A percentile compares a stretch with the other conserved stretches of the same genome.
Evolutionary conservation across 495 filamentous ascomycete species (phyloP).

Genomic region (Penicillium daleae): DNA sequence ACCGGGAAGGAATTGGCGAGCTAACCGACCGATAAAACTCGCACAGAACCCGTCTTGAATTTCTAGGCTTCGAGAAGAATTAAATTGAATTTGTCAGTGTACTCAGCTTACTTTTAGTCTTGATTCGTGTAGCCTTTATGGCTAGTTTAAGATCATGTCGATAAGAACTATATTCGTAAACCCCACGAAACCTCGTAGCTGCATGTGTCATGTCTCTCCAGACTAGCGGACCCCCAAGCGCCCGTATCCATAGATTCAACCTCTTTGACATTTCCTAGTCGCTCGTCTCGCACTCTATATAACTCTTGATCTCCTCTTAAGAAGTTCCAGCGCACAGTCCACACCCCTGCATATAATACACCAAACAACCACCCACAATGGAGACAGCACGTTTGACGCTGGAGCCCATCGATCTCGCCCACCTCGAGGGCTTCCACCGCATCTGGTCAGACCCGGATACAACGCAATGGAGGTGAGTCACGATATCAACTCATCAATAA

Average conservation of each 20-base stretch:
- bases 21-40: not conserved
- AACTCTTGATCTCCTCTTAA: not conserved
- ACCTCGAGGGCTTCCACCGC: slow-evolving; percentile 9
- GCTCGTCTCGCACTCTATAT: not conserved
- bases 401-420: slow-evolving; percentile 10
- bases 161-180: too few relatives aligned
- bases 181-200: not conserved
- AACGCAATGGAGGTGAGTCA: slow-evolving; percentile 4
- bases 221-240: not conserved
- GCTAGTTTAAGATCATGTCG: too few relatives aligned
- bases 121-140: too few relatives aligned
- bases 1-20: not conserved
- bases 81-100: not conserved
- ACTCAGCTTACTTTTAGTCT: not conserved
- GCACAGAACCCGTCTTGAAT: not conserved
- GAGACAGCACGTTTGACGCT: slow-evolving; percentile 8
- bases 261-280: not conserved
- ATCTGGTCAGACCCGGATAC: slow-evolving; percentile 8
- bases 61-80: not conserved
- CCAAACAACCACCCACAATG: not conserved
- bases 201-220: not conserved
- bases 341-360: not conserved
- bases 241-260: not conserved
- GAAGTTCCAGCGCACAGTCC: not conserved
- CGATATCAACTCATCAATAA: not conserved